Evolutionary conservation across 1,284 basidiomycete species (phyloP).

Genomic region (Boletellus deceptivus): DNA sequence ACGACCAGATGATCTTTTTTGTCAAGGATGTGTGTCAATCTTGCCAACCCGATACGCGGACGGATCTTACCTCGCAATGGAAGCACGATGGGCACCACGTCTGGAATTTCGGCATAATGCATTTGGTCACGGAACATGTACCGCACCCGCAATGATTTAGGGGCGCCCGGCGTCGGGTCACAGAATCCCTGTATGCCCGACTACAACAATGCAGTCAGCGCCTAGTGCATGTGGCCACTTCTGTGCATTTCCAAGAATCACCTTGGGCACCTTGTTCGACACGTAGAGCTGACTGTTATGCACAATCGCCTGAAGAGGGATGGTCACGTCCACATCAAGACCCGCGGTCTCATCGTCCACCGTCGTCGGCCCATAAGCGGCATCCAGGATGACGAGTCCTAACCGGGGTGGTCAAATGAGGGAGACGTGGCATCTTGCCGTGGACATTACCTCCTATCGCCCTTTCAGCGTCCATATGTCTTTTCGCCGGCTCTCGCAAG

Average conservation of each 20-base stretch:
- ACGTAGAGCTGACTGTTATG: constrained; percentile 77
- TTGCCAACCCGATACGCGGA: constrained; percentile 5
- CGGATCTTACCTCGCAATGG: constrained; percentile 68
- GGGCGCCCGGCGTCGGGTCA: constrained; percentile 67
- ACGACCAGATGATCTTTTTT: constrained; percentile 30
- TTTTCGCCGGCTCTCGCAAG: constrained; percentile 45
- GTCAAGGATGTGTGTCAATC: constrained; percentile 13
- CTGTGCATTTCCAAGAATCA: constrained; percentile 28
- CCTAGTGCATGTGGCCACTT: constrained; percentile 6
- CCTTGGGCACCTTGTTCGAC: constrained; percentile 69
- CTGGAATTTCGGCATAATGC: constrained; percentile 78
- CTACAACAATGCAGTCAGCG: constrained; percentile 36
- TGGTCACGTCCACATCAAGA: constrained; percentile 71
- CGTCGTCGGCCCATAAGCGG: constrained; percentile 52
- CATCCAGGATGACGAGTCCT: constrained; percentile 71
- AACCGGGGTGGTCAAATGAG: constrained; percentile 9
- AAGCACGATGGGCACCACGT: constrained; percentile 67
- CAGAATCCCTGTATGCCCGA: constrained; percentile 71
- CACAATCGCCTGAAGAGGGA: constrained; percentile 82
- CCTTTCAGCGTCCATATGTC: constrained; percentile 43
- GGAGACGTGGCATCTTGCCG: constrained; percentile 2
- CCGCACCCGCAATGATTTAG: constrained; percentile 67
- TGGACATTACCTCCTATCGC: constrained; percentile 31
- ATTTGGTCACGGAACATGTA: constrained; percentile 74
- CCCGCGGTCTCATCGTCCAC: constrained; percentile 49